Conservation (phyloP, 1,284 basidiomycete species). For the Apiotrichum veenhuisii region DNA sequence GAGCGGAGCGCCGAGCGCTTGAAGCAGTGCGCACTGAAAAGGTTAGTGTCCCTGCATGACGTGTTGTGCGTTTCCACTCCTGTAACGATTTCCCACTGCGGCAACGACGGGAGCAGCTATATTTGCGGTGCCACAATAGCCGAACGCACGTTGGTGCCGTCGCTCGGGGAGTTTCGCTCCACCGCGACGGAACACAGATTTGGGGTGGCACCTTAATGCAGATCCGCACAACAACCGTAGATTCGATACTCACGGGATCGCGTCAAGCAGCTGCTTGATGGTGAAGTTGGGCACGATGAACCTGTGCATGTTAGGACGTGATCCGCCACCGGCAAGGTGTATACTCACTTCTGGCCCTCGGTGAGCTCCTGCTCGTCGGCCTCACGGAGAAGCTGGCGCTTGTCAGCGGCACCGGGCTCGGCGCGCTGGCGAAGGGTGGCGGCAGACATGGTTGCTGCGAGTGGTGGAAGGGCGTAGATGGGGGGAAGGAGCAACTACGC, state of each 20-base stretch:
- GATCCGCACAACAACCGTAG: no score
- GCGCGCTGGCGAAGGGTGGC: slow-evolving; percentile 42
- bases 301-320: slow-evolving; percentile 17
- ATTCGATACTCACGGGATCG: slow-evolving; percentile 66
- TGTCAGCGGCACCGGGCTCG: slow-evolving; percentile 36
- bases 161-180: slow-evolving; percentile 4
- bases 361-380: slow-evolving; percentile 45
- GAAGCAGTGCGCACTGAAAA: slow-evolving; percentile 76
- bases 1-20: slow-evolving; percentile 84
- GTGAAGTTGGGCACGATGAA: slow-evolving; percentile 50
- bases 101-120: not conserved
- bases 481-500: not conserved
- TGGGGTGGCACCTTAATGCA: no score
- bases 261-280: slow-evolving; percentile 61
- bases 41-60: no score
- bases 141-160: not conserved
- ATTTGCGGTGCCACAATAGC: not conserved
- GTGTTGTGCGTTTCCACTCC: no score
- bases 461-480: not conserved
- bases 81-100: not conserved
- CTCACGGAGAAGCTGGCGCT: slow-evolving; percentile 41
- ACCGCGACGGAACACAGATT: no score
- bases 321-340: not conserved
- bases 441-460: slow-evolving; percentile 30
- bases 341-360: slow-evolving; percentile 44